phyloP scores from a whole-genome alignment of 352 stramenopile species.

The Phytophthora cajani region DNA sequence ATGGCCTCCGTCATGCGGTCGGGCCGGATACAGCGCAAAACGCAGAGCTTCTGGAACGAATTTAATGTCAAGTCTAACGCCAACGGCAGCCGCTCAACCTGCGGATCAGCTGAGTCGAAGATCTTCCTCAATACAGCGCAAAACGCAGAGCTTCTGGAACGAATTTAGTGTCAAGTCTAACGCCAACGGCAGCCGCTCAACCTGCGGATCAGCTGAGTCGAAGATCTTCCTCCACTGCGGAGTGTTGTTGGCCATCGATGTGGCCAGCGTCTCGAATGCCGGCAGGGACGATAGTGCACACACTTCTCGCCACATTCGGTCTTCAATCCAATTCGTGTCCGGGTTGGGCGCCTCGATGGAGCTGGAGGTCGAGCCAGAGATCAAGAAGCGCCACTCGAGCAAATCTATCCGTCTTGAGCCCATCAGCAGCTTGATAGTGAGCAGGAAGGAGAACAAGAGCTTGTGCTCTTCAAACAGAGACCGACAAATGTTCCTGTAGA shows the following conservation, averaged over 20 bases:
- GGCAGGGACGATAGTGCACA: constrained; percentile 74
- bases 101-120: constrained; percentile 84
- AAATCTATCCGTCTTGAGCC: constrained; percentile 81
- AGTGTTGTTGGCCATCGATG: constrained; percentile 60
- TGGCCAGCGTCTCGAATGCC: constrained; percentile 63
- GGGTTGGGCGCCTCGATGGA: constrained; percentile 83
- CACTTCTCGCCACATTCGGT: constrained; percentile 80
- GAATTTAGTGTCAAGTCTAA: constrained; percentile 71
- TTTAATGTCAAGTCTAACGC: constrained; percentile 68
- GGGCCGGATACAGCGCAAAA: constrained; percentile 78
- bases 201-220: constrained; percentile 82
- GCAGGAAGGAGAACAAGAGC: constrained; percentile 93
- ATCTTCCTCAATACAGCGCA: no score
- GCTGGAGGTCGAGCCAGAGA: constrained; percentile 81
- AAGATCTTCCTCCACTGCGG: constrained; percentile 75
- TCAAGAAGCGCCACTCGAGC: constrained; percentile 94
- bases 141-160: constrained; percentile 86
- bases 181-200: constrained; percentile 68
- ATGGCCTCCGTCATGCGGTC: constrained; percentile 91
- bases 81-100: constrained; percentile 77
- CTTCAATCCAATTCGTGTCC: constrained; percentile 68
- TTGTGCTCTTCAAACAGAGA: constrained; percentile 96
- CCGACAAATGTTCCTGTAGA: constrained; percentile 95
- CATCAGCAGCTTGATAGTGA: constrained; percentile 89
- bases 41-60: constrained; percentile 84